Base-by-base conservation (phyloP, 148 eudicot genomes). In the Dianthus caryophyllus region DNA sequence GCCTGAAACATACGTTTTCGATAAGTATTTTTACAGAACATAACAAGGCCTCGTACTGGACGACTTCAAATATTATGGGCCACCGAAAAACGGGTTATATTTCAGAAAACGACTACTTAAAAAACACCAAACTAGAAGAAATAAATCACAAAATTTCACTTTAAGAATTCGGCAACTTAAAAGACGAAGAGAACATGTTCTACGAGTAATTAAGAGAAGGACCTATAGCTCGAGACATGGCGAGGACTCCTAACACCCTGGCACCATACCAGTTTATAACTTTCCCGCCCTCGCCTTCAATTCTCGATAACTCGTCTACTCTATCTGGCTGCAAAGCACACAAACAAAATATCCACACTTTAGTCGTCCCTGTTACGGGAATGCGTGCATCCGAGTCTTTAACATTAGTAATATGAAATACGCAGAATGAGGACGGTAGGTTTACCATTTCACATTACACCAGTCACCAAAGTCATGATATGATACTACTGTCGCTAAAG, bases 221-320 rank as follows among this genome's bases (percentile, higher is more conserved):
- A 87, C 94, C 94, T 76, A 87, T 87, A 50, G 94, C 85, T 81
- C 94, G 80, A 29, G 94, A 87, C 89, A 85, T 87, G 64, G 94
- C 83, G 79, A 87, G 94, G 77, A 87, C 94, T 73, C 94, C 94
- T 58, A 81, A 74, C 29, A 87, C 94, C 73, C 94, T 77, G 60
- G 94, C 94, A 66, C 89, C 94, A 26, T 85, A 75, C 94, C 94
- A 87, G 75, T 85, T 81, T 58, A 87, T 85, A 67, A 87, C 89
- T 79, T 61, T 85, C 63, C 89, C 89, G 57, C 85, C 94, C 76
- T 72, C 79, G 49, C 69, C 70, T 73, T 87, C 94, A 31, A 87
- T 87, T 78, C 94, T 83, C 21, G 30, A n/a, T 30, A 87, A 81
- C 76, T 87, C 94, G 69, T 87, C 94, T 74, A 71, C 83, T 76